A percentile compares a stretch with the other conserved stretches of the same genome.
Conservation (phyloP, 2,329 filamentous ascomycete genomes). For the Aspergillus sp. region DNA sequence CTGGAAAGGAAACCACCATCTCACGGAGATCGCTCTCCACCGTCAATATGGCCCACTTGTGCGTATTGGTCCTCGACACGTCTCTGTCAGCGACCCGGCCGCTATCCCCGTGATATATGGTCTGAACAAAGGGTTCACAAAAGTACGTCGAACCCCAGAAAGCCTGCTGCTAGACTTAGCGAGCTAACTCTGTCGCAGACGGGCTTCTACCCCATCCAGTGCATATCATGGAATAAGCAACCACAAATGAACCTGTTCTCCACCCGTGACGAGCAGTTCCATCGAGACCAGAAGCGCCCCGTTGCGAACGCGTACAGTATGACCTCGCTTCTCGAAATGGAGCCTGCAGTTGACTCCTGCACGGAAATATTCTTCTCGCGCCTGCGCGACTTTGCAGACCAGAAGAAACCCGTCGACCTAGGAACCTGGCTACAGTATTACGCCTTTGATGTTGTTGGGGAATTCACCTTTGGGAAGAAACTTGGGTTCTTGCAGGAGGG, state of each 20-base stretch:
- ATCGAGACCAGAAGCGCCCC: constrained; percentile 26
- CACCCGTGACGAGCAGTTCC: constrained; percentile 35
- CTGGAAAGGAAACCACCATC: constrained; percentile 5
- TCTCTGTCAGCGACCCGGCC: neutral
- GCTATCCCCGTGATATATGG: constrained; percentile 2
- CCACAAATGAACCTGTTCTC: constrained; percentile 32
- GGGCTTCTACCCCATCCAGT: constrained; percentile 7
- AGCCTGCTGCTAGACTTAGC: too few relatives aligned
- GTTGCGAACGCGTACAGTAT: constrained; percentile 24
- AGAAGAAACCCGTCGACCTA: constrained; percentile 13
- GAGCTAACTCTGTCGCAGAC: neutral
- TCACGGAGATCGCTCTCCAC: neutral
- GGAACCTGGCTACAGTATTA: constrained; percentile 73
- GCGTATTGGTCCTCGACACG: constrained; percentile 8
- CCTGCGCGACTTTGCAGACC: constrained; percentile 22
- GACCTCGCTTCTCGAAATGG: constrained; percentile 17
- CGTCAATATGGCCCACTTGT: neutral
- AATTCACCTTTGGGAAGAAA: constrained; percentile 75
- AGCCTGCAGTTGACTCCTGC: constrained; percentile 19
- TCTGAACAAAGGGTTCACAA: constrained; percentile 4
- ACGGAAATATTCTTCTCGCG: neutral
- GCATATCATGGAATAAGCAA: constrained; percentile 5
- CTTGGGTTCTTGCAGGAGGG: constrained; percentile 77
- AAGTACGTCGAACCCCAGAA: neutral
- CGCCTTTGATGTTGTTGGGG: constrained; percentile 79